Conservation (phyloP, 805 yeast genomes). For the Candida ortonii region DNA sequence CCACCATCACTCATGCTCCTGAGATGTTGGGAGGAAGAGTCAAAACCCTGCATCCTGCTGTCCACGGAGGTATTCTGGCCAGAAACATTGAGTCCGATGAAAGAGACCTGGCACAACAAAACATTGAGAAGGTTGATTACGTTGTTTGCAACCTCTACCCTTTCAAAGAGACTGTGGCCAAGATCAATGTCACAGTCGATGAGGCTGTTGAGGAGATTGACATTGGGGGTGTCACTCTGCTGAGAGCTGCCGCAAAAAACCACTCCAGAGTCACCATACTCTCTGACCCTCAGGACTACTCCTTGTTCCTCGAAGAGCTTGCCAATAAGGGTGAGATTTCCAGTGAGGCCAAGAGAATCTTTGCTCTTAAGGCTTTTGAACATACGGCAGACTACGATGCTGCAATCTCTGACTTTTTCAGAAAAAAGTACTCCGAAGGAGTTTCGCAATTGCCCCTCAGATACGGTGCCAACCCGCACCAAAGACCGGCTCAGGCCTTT, state of each 20-base stretch:
- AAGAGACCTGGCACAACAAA: conserved; percentile 80
- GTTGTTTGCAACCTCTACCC: conserved; percentile 98
- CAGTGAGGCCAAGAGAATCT: conserved; percentile 67
- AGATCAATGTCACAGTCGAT: conserved; percentile 89
- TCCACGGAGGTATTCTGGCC: conserved; percentile 96
- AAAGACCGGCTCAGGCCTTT: conserved; percentile 97
- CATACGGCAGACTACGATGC: conserved; percentile 98
- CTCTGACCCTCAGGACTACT: conserved; percentile 92
- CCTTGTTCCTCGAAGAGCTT: conserved; percentile 81
- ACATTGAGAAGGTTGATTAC: conserved; percentile 92
- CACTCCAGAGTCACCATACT: conserved; percentile 94
- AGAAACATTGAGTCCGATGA: conserved; percentile 90
- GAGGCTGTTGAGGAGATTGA: conserved; percentile 99
- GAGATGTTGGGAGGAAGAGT: conserved; percentile 99
- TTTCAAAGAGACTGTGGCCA: conserved; percentile 94
- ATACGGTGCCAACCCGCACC: conserved; percentile 99
- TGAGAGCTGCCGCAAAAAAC: conserved; percentile 98
- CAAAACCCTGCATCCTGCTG: conserved; percentile 97
- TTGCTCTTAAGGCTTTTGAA: conserved; percentile 96
- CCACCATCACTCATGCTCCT: conserved; percentile 95
- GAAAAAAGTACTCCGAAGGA: conserved; percentile 94
- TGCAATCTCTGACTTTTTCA: conserved; percentile 93
- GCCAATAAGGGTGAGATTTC: conserved; percentile 63
- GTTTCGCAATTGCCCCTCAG: conserved; percentile 87
- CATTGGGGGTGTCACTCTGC: conserved; percentile 95